Conservation (phyloP, 441 rosid genomes). For the Hura crepitans region DNA sequence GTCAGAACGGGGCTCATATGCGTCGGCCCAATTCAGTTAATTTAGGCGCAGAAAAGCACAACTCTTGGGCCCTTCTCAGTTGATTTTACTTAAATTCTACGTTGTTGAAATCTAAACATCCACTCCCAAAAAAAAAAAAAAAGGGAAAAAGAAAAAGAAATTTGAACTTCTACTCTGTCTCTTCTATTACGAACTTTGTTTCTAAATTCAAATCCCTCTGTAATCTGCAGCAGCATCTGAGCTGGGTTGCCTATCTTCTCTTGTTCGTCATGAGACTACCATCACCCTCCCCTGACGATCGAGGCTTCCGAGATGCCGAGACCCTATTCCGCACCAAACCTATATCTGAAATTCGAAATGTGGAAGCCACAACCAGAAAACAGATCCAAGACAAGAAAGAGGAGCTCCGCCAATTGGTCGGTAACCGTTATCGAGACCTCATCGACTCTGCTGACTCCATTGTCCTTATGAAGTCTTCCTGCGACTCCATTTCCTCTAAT, state of each 20-base stretch:
- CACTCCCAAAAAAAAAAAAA: too few relatives aligned
- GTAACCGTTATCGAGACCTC: constrained; percentile 83
- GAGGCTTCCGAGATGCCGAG: constrained; percentile 78
- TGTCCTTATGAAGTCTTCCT: constrained; percentile 75
- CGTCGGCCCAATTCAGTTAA: too few relatives aligned
- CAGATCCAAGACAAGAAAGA: constrained; percentile 90
- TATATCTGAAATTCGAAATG: constrained; percentile 70
- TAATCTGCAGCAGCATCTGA: background rate
- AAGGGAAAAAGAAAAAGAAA: too few relatives aligned
- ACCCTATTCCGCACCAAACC: constrained; percentile 72
- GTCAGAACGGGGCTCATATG: too few relatives aligned
- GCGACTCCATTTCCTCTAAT: constrained; percentile 63
- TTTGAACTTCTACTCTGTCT: too few relatives aligned
- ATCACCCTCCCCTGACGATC: constrained; percentile 36
- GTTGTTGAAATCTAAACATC: too few relatives aligned
- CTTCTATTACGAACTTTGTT: too few relatives aligned
- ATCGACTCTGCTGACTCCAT: constrained; percentile 96
- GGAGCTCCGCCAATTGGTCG: constrained; percentile 86
- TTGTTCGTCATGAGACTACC: constrained; percentile 39
- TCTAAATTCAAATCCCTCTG: too few relatives aligned
- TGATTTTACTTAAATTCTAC: too few relatives aligned
- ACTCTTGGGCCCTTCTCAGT: too few relatives aligned
- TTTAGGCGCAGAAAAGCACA: too few relatives aligned
- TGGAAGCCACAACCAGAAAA: constrained; percentile 57
- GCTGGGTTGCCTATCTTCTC: background rate